phyloP scores from a whole-genome alignment of 345 rosid genomes.

The Populus nigra region DNA sequence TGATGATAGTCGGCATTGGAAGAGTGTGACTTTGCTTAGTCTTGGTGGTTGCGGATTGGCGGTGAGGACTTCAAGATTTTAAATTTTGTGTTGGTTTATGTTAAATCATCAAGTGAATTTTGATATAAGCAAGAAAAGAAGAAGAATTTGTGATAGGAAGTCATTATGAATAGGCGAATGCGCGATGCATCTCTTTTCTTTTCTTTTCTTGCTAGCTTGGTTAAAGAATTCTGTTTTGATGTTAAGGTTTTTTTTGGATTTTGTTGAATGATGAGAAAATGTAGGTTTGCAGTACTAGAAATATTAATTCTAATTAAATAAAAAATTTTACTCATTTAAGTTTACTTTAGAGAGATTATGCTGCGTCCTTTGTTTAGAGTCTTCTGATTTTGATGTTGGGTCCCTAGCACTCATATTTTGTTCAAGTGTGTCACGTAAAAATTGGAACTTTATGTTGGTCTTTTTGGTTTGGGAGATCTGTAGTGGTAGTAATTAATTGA shows the following conservation, averaged over 20 bases:
- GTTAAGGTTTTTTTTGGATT: too few relatives aligned
- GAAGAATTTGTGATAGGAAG: not conserved
- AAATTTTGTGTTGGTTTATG: not conserved
- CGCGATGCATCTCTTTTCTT: not conserved
- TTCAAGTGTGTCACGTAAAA: not conserved
- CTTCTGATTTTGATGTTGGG: not conserved
- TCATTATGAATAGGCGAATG: not conserved
- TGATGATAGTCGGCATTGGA: constrained; percentile 79
- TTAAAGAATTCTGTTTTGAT: not conserved
- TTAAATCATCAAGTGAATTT: not conserved
- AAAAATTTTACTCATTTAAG: not conserved
- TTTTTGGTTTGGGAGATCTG: not conserved
- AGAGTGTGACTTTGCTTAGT: constrained; percentile 62
- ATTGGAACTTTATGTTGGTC: not conserved
- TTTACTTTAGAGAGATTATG: not conserved
- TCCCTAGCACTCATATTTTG: not conserved
- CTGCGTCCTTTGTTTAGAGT: not conserved
- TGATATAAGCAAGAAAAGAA: not conserved
- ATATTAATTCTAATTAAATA: not conserved
- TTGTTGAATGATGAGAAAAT: not conserved
- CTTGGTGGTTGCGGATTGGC: constrained; percentile 67
- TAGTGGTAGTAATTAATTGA: not conserved
- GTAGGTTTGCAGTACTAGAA: not conserved
- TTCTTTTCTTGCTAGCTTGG: not conserved
- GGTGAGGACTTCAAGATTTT: constrained; percentile 30